Conservation (phyloP, 2,329 filamentous ascomycete species). For the Magnaporthales sp. region DNA sequence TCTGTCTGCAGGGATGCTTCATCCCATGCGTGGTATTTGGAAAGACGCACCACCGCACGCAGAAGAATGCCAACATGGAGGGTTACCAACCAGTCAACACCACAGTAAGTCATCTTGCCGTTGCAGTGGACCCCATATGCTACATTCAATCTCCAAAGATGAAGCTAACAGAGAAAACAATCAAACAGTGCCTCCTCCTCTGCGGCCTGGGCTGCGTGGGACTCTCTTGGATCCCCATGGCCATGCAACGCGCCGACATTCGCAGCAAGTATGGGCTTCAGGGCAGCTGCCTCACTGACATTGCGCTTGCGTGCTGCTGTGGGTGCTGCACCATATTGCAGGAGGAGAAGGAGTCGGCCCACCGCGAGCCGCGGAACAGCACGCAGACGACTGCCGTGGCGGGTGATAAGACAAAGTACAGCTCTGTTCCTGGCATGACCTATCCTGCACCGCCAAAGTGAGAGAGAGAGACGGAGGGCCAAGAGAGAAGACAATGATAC, state of each 20-base stretch:
- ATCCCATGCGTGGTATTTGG: conserved; percentile 39
- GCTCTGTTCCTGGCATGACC: conserved; percentile 19
- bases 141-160: too few species aligned
- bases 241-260: conserved; percentile 35
- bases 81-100: conserved; percentile 39
- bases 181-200: conserved; percentile 32
- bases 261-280: conserved; percentile 35
- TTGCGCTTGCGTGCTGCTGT: conserved; percentile 35
- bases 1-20: conserved; percentile 35
- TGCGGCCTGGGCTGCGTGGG: conserved; percentile 30
- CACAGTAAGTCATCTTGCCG: conserved; percentile 31
- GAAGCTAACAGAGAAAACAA: too few species aligned
- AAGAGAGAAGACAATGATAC: too few species aligned
- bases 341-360: conserved; percentile 36
- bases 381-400: conserved; percentile 2
- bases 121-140: too few species aligned
- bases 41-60: conserved; percentile 37
- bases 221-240: conserved; percentile 31
- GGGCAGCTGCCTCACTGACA: conserved; percentile 32
- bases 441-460: conserved; percentile 11
- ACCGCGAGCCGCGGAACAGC: conserved; percentile 21
- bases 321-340: conserved; percentile 34
- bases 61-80: conserved; percentile 27
- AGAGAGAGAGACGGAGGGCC: background rate
- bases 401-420: conserved; percentile 21